A percentile compares a stretch with the other conserved stretches of the same genome.
These are phyloP conservation scores for Lobosporangium transversale DNA, from an alignment of 192 early-diverging fungal genomes.

Conservation along the genomic window DNA sequence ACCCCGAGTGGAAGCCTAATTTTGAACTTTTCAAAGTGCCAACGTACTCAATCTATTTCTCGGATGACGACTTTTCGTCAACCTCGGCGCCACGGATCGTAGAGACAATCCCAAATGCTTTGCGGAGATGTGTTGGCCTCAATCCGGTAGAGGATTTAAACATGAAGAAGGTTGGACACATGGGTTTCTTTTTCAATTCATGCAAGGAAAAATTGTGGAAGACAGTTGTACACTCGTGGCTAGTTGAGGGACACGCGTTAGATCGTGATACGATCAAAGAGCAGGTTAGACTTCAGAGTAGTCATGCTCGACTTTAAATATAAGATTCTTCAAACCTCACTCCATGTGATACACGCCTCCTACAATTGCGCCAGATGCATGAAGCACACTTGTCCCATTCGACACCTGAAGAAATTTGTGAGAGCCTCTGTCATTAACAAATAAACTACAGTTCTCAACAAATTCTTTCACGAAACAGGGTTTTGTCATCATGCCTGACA, in stretches of 20 bases:
- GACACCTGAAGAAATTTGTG: no score
- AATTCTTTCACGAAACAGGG: no score
- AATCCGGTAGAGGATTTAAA: slow-evolving; percentile 37
- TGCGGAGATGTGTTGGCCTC: slow-evolving; percentile 28
- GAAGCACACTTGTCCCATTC: no score
- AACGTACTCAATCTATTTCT: slow-evolving; percentile 44
- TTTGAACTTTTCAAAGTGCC: slow-evolving; percentile 45
- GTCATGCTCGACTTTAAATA: slow-evolving; percentile 35
- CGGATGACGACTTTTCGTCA: slow-evolving; percentile 40
- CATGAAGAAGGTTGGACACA: slow-evolving; percentile 54
- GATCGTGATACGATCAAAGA: slow-evolving; percentile 31
- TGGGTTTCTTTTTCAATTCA: slow-evolving; percentile 47
- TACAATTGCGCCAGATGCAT: no score
- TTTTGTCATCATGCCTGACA: no score
- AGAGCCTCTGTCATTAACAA: no score
- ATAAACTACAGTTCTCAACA: no score
- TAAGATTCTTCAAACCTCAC: not conserved
- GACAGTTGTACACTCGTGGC: slow-evolving; percentile 30
- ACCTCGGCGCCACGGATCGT: slow-evolving; percentile 35
- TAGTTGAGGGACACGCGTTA: slow-evolving; percentile 37
- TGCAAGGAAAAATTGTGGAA: slow-evolving; percentile 51
- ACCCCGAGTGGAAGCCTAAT: slow-evolving; percentile 52
- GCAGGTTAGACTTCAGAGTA: slow-evolving; percentile 13
- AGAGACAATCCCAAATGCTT: slow-evolving; percentile 31
- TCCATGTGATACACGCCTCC: no score